Percentiles rank a stretch among this genome's conserved stretches.
These are phyloP conservation scores for Ehretia macrophylla DNA, from an alignment of 257 asterid genomes.

Conservation along the genomic window DNA sequence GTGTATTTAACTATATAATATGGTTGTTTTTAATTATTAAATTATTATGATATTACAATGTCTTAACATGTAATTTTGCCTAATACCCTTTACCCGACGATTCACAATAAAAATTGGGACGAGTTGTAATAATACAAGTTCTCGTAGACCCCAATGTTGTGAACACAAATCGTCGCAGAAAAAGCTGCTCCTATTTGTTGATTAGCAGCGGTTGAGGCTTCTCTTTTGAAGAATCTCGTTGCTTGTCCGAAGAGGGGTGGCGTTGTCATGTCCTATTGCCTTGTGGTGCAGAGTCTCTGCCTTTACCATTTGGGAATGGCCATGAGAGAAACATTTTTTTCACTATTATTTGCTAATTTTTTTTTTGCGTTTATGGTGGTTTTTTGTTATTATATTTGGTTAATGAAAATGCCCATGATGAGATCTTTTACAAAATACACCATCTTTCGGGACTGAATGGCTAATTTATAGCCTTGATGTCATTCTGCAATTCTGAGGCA, in stretches of 20 bases:
- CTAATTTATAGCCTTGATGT: constrained; percentile 36
- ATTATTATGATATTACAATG: no score
- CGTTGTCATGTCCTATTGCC: constrained; percentile 1
- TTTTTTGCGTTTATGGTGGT: no score
- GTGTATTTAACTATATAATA: no score
- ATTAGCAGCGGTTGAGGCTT: not conserved
- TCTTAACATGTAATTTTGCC: no score
- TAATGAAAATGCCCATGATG: constrained; percentile 41
- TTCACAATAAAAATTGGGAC: not conserved
- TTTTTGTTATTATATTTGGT: no score
- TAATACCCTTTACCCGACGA: not conserved
- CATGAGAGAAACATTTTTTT: not conserved
- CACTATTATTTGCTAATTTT: not conserved
- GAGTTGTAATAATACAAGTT: not conserved
- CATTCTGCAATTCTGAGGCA: constrained; percentile 84
- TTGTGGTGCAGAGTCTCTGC: not conserved
- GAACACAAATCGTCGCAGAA: not conserved
- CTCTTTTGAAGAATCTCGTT: not conserved
- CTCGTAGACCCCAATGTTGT: not conserved
- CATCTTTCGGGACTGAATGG: constrained; percentile 90
- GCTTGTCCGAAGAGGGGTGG: not conserved
- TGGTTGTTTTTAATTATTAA: no score
- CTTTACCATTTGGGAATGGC: constrained; percentile 1
- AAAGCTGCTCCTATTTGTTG: constrained; percentile 1
- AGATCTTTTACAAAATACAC: constrained; percentile 33